Base-by-base conservation (phyloP, 2,329 filamentous ascomycete species). In the Teratosphaeria epicoccoides region DNA sequence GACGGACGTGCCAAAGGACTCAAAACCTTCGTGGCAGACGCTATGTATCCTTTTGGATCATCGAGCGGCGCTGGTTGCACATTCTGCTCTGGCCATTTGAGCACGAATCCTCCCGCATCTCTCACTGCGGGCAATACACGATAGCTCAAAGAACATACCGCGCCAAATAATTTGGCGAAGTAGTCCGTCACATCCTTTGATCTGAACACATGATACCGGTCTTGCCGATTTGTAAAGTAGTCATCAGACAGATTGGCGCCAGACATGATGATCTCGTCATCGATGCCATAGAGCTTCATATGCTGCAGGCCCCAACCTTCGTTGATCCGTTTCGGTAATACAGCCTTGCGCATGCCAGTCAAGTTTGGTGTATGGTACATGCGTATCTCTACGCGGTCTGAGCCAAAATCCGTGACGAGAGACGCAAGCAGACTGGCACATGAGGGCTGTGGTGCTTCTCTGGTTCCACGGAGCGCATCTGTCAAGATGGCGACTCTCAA, bases 291-390 rank as follows among this genome's bases (percentile, higher is more conserved):
- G 0, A 98, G 76, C 76, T 98, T 98, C 91, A 98, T 98, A 66
- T 98, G 93, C 67, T 98, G 93, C 55, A 98, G 71, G 1, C 93
- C 93, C 93, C 93, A 98, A 17, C 93, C 93, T 71, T 98, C 93
- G 61, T 98, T 98, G 66, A 98, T 91, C 20, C 93, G 79, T 65
- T 82, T 87, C 0, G 93, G 93, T 2, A 97, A 81, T 59, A 87
- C 75, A 62, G 83, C 83, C 71, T 97, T 97, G 48, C 84, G 81
- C 52, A 94, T 61, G 0, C 93, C 93, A 2, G 87, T 95, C 57
- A 98, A 71, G 63, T 98, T 98, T 0, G 93, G 93, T 0, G 93
- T 98, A 70, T 98, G 93, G 66, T 94, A 98, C 89, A 98, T 94
- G 61, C 90, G 85, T 57, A 98, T 82, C 64, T 96, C 88, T 40